These are phyloP conservation scores for Lasiosphaeria miniovina DNA, from an alignment of 495 filamentous ascomycete genomes.

Conservation along the genomic window DNA sequence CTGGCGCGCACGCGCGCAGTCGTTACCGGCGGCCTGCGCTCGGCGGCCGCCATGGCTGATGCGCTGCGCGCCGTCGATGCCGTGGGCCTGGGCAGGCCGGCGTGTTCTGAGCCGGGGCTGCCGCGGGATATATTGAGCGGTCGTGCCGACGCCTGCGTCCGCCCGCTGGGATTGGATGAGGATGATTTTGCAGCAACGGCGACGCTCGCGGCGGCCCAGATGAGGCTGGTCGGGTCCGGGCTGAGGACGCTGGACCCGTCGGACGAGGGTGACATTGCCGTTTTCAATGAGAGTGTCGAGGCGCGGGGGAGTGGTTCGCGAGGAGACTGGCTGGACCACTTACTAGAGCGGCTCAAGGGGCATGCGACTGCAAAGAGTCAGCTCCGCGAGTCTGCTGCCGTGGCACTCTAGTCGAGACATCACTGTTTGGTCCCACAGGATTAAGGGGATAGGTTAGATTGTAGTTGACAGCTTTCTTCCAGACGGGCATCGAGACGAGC, in stretches of 20 bases:
- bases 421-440: too few species aligned
- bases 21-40: conserved; percentile 61
- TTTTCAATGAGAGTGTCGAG: background rate
- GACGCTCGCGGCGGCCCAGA: conserved; percentile 8
- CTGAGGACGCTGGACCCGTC: conserved; percentile 5
- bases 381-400: too few species aligned
- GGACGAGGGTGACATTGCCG: background rate
- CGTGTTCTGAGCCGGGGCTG: conserved; percentile 50
- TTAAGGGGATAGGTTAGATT: too few species aligned
- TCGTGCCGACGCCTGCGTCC: background rate
- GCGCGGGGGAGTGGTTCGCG: too few species aligned
- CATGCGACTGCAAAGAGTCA: too few species aligned
- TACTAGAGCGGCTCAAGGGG: too few species aligned
- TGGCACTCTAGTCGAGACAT: too few species aligned
- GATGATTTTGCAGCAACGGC: conserved; percentile 8
- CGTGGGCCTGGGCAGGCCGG: conserved; percentile 53
- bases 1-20: conserved; percentile 54
- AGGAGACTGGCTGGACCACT: too few species aligned
- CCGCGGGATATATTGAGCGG: conserved; percentile 32
- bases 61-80: conserved; percentile 57
- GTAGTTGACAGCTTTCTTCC: too few species aligned
- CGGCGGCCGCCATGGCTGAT: conserved; percentile 59
- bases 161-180: conserved; percentile 1
- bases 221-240: conserved; percentile 8
- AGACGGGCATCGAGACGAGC: too few species aligned